Conservation (phyloP, 1,139 yeast genomes). For the Suhomyces kunorum region DNA sequence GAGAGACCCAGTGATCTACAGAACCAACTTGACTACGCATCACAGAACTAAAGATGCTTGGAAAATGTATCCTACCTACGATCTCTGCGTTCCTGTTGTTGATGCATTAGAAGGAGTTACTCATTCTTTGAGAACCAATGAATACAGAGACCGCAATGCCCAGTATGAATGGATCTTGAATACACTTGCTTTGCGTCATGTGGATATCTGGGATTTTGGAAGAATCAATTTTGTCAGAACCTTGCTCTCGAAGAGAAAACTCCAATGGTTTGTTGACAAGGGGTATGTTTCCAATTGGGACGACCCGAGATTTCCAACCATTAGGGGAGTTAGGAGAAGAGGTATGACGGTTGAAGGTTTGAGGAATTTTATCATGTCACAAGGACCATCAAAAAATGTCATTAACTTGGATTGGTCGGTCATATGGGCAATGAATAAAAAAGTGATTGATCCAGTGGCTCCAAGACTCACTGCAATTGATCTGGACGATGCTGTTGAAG, state of each 20-base stretch:
- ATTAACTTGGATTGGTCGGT: slow-evolving; percentile 95
- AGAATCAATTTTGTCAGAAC: slow-evolving; percentile 96
- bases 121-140: slow-evolving; percentile 94
- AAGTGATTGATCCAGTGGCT: slow-evolving; percentile 92
- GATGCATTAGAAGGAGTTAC: slow-evolving; percentile 96
- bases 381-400: slow-evolving; percentile 96
- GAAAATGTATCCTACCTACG: slow-evolving; percentile 97
- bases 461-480: slow-evolving; percentile 90
- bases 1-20: slow-evolving; percentile 96
- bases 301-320: slow-evolving; percentile 99
- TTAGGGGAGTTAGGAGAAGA: slow-evolving; percentile 97
- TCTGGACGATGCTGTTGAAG: slow-evolving; percentile 59
- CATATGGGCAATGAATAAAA: slow-evolving; percentile 96
- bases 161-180: slow-evolving; percentile 95
- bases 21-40: slow-evolving; percentile 95
- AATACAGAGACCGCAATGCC: slow-evolving; percentile 96
- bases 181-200: slow-evolving; percentile 79
- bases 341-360: slow-evolving; percentile 99
- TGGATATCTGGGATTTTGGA: slow-evolving; percentile 96
- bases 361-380: slow-evolving; percentile 86
- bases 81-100: slow-evolving; percentile 96
- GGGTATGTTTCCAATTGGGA: slow-evolving; percentile 89
- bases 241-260: slow-evolving; percentile 89
- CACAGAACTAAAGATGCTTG: slow-evolving; percentile 90
- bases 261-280: slow-evolving; percentile 97